These are phyloP conservation scores for Fusarium sp. DNA, from an alignment of 2,329 filamentous ascomycete species.

Conservation along the genomic window DNA sequence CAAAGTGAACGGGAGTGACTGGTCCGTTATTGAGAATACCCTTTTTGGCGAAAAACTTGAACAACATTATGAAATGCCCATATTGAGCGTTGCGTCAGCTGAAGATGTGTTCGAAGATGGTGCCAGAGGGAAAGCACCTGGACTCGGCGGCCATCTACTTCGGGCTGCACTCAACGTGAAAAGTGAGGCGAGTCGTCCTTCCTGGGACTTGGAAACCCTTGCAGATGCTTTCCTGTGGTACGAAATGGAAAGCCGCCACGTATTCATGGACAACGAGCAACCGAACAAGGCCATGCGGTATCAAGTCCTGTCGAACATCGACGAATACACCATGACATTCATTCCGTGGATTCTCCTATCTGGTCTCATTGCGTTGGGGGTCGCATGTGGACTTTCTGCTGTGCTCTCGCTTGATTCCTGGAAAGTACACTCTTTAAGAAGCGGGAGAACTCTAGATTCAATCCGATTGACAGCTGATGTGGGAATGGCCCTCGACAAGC, in stretches of 20 bases:
- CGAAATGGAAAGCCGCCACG: slow-evolving; percentile 1
- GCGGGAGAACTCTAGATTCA: slow-evolving; percentile 20
- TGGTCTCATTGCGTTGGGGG: slow-evolving; percentile 22
- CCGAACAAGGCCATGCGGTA: background rate
- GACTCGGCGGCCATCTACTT: slow-evolving; percentile 23
- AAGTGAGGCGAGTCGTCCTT: background rate
- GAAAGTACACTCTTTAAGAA: slow-evolving; percentile 26
- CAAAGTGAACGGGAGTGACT: slow-evolving; percentile 17
- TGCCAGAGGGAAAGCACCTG: slow-evolving; percentile 1
- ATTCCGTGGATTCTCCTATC: slow-evolving; percentile 33
- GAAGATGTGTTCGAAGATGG: slow-evolving; percentile 1
- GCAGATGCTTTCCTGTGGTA: slow-evolving; percentile 34
- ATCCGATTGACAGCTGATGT: slow-evolving; percentile 34
- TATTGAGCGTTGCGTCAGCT: slow-evolving; percentile 1
- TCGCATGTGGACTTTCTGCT: slow-evolving; percentile 22
- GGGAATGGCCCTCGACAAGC: slow-evolving; percentile 29
- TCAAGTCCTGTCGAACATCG: slow-evolving; percentile 8
- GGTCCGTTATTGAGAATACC: slow-evolving; percentile 1
- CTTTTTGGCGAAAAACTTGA: slow-evolving; percentile 2
- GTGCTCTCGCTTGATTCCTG: slow-evolving; percentile 27
- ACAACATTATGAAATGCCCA: background rate
- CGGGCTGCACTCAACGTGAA: background rate
- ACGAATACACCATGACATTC: slow-evolving; percentile 34
- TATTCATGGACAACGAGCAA: background rate
- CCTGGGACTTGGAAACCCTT: slow-evolving; percentile 25